Base-by-base conservation (phyloP, 768 basidiomycete species). In the Mycena maculata region DNA sequence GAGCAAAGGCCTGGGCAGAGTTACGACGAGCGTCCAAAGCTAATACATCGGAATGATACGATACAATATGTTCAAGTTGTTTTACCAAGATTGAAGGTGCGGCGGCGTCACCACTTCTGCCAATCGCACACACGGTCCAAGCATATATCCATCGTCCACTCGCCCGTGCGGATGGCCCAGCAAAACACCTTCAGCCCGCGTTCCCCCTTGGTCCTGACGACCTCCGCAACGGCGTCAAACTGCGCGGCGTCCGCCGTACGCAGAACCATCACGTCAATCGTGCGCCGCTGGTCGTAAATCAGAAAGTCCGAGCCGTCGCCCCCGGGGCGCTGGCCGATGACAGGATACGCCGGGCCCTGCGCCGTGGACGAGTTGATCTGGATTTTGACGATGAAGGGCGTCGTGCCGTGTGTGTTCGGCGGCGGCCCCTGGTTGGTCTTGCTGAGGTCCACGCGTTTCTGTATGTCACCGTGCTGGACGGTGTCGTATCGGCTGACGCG, bases 1-100 rank as follows among this genome's bases (percentile, higher is more conserved):
- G 86, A 63, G 87, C 88, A 12, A 86, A 82, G 72, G 83, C 87
- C 66, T 91, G 90, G 90, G 80, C 82, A 8, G 82, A 85, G 69
- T 84, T 81, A 67, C 82, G 88, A 56, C 83, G 85, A 15, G 76
- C 77, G 27, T 62, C 47, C 1, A 73, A 75, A 33, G 44, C 38
- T 13, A 52, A 28, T 47, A 20, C 41, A 15, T 33, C 36, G 27
- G 27, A 49, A 30, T 63, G 48, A 48, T 48, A 1, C 18, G 45
- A 4, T 23, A 42, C 27, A 39, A 18, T 33, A 53, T 52, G 15
- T 12, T 39, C 8, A 4, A 41, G 27, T 22, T 20, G 31, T 23
- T 9, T 4, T 52, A 15, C 31, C 31, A 31, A 8, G 31, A 28
- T 33, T 52, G 28, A 33, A 33, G 20, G 7, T n/a, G 1, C 11